Conservation (phyloP, 257 asterid genomes). For the Euphrasia confusa region DNA sequence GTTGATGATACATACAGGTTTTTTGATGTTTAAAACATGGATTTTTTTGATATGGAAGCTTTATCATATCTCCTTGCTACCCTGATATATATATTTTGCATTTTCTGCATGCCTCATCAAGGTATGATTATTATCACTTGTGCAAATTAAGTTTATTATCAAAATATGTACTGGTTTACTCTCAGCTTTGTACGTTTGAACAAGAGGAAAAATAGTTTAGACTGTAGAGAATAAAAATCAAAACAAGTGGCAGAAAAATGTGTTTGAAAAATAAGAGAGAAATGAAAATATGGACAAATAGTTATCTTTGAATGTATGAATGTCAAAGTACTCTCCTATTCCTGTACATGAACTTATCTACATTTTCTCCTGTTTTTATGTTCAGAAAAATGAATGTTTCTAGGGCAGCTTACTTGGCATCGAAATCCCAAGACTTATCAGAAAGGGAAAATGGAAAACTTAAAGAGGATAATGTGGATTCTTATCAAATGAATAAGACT, state of each 20-base stretch:
- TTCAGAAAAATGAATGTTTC: conserved; percentile 87
- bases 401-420: conserved; percentile 71
- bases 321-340: neutral
- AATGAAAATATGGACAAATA: conserved; percentile 8
- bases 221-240: neutral
- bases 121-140: too few species aligned
- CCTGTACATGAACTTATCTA: conserved; percentile 19
- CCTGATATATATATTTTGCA: neutral
- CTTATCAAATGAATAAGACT: conserved; percentile 55
- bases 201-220: neutral
- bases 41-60: conserved; percentile 6
- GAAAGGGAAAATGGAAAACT: conserved; percentile 45
- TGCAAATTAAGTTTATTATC: neutral
- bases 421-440: conserved; percentile 65
- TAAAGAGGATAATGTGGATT: conserved; percentile 62
- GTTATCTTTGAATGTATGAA: neutral
- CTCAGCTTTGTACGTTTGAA: conserved; percentile 11
- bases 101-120: too few species aligned
- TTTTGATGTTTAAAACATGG: conserved; percentile 19
- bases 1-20: conserved; percentile 90
- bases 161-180: conserved; percentile 6
- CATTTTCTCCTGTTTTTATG: conserved; percentile 20
- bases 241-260: conserved; percentile 14
- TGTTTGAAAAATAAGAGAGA: neutral
- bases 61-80: conserved; percentile 1